A percentile compares a stretch with the other conserved stretches of the same genome.
Evolutionary conservation across 2,329 filamentous ascomycete species (phyloP).

Genomic region (Thermothelomyces thermophilus): DNA sequence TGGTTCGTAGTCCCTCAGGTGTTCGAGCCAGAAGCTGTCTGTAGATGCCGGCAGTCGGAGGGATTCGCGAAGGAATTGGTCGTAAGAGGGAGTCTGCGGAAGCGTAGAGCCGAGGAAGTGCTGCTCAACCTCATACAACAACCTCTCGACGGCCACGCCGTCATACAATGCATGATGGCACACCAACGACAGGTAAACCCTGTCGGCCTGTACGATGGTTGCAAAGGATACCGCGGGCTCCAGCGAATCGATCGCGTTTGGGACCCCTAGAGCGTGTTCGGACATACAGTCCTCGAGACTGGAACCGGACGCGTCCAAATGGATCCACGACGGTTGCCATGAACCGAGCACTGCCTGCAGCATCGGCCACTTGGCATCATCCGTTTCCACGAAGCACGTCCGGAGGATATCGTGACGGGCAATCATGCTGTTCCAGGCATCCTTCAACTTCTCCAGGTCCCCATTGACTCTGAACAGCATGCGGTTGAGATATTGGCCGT

Average conservation of each 20-base stretch:
- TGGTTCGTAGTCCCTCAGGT: constrained; percentile 46
- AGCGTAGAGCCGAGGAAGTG: constrained; percentile 45
- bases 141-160: constrained; percentile 63
- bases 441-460: constrained; percentile 43
- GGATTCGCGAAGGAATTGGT: constrained; percentile 57
- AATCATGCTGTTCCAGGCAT: constrained; percentile 57
- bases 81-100: constrained; percentile 47
- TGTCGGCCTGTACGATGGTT: constrained; percentile 31
- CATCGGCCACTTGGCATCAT: constrained; percentile 54
- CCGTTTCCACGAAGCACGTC: constrained; percentile 66
- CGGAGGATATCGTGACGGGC: constrained; percentile 68
- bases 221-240: constrained; percentile 42
- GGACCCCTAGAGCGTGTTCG: constrained; percentile 35
- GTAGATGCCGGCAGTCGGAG: constrained; percentile 40
- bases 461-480: constrained; percentile 56
- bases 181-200: constrained; percentile 40
- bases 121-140: constrained; percentile 65
- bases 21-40: constrained; percentile 59
- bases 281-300: constrained; percentile 33
- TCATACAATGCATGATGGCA: constrained; percentile 85
- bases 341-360: constrained; percentile 62
- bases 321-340: constrained; percentile 37
- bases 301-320: constrained; percentile 27
- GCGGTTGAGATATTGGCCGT: constrained; percentile 62
- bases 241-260: constrained; percentile 38